These are phyloP conservation scores for Fusarium albidum DNA, from an alignment of 2,329 filamentous ascomycete species.

Conservation along the genomic window DNA sequence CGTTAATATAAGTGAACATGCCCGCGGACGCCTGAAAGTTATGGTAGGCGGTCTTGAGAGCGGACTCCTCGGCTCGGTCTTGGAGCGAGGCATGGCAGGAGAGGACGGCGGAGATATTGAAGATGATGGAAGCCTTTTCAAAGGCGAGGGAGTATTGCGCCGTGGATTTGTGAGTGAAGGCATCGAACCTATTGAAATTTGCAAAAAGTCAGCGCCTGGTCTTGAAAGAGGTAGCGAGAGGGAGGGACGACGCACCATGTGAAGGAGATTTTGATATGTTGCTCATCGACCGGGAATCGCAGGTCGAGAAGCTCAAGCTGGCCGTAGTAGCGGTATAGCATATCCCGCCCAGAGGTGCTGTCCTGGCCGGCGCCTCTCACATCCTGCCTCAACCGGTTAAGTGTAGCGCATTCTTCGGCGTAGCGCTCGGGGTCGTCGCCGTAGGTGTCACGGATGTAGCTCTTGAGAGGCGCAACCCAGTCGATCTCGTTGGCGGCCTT, in stretches of 20 bases:
- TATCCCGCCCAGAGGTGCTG: constrained; percentile 89
- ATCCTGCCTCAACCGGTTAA: constrained; percentile 95
- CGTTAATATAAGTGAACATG: constrained; percentile 99
- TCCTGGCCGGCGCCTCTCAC: constrained; percentile 98
- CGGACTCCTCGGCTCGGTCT: constrained; percentile 88
- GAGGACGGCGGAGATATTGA: constrained; percentile 97
- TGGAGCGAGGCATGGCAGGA: constrained; percentile 96
- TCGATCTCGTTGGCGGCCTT: constrained; percentile 98
- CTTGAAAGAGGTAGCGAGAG: background rate
- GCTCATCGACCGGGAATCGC: constrained; percentile 96
- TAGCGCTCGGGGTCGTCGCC: constrained; percentile 97
- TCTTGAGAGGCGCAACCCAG: constrained; percentile 92
- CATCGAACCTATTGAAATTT: constrained; percentile 80
- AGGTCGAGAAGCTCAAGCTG: constrained; percentile 95
- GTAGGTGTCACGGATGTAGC: constrained; percentile 92
- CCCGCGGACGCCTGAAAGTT: constrained; percentile 97
- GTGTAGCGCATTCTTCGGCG: constrained; percentile 90
- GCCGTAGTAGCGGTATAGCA: constrained; percentile 97
- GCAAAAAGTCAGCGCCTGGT: constrained; percentile 9
- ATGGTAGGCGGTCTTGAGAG: constrained; percentile 96
- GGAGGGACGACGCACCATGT: constrained; percentile 76
- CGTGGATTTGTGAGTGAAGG: constrained; percentile 98
- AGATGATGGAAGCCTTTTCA: constrained; percentile 98
- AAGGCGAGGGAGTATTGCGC: constrained; percentile 96
- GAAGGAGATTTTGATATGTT: constrained; percentile 98